Conservation (phyloP, 768 basidiomycete species). For the Tricholomella constricta region DNA sequence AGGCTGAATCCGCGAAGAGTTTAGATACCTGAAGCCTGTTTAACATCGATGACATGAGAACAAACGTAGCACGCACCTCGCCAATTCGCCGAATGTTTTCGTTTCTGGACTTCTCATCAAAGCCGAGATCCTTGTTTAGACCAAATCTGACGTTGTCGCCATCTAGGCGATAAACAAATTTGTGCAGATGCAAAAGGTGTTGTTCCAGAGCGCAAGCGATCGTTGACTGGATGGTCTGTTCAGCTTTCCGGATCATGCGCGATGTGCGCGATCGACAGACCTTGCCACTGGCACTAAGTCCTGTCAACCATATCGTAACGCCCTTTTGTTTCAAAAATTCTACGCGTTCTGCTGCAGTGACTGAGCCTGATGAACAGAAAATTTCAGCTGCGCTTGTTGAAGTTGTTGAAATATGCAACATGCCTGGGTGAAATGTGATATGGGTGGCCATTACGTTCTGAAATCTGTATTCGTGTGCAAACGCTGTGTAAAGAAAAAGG, state of each 20-base stretch:
- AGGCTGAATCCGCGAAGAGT: conserved; percentile 87
- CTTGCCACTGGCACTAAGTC: conserved; percentile 94
- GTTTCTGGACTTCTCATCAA: conserved; percentile 87
- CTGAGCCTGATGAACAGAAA: conserved; percentile 59
- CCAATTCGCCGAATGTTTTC: conserved; percentile 97
- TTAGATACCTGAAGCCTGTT: conserved; percentile 75
- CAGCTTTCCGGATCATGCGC: background rate
- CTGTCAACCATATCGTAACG: conserved; percentile 95
- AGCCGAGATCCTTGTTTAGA: conserved; percentile 94
- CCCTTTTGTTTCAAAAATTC: conserved; percentile 77
- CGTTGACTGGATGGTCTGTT: conserved; percentile 66
- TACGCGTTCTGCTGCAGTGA: conserved; percentile 66
- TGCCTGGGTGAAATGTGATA: conserved; percentile 54
- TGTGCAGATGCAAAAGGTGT: conserved; percentile 83
- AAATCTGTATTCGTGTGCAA: background rate
- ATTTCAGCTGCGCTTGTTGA: background rate
- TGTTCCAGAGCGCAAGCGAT: conserved; percentile 97
- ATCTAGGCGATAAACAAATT: conserved; percentile 90
- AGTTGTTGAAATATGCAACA: background rate
- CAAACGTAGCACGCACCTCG: conserved; percentile 61
- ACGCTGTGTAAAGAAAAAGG: background rate
- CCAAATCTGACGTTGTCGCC: conserved; percentile 97
- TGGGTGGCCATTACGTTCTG: conserved; percentile 45
- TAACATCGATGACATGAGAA: conserved; percentile 7
- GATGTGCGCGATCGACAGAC: conserved; percentile 37